phyloP scores from a whole-genome alignment of 345 rosid species.

The Populus nigra region DNA sequence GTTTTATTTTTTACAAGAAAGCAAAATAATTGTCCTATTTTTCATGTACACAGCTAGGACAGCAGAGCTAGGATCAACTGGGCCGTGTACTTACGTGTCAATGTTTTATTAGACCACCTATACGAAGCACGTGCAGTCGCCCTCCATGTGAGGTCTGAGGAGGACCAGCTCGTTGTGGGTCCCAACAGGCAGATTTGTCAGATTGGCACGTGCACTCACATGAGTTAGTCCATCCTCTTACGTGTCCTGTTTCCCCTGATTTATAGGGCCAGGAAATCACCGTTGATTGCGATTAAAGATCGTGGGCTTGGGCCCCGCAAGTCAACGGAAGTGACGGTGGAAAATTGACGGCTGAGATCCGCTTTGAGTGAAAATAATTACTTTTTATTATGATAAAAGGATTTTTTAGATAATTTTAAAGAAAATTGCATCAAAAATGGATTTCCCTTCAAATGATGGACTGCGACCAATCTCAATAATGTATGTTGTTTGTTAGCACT shows the following conservation, averaged over 20 bases:
- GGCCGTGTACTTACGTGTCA: slow-evolving; percentile 21
- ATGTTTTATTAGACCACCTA: slow-evolving; percentile 4
- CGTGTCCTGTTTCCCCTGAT: slow-evolving; percentile 26
- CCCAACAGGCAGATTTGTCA: slow-evolving; percentile 27
- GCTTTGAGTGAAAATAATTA: background rate
- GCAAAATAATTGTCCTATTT: background rate
- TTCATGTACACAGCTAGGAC: background rate
- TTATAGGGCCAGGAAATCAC: slow-evolving; percentile 25
- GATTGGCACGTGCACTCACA: slow-evolving; percentile 66
- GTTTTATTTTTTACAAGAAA: background rate
- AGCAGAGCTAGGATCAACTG: slow-evolving; percentile 22
- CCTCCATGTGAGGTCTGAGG: background rate
- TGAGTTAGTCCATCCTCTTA: slow-evolving; percentile 25
- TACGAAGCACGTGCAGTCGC: slow-evolving; percentile 26
- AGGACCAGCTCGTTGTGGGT: slow-evolving; percentile 51
- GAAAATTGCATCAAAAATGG: too few species aligned
- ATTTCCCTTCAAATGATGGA: too few species aligned
- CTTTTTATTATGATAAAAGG: too few species aligned
- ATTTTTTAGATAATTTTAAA: too few species aligned
- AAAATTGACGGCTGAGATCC: slow-evolving; percentile 39
- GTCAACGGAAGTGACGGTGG: slow-evolving; percentile 18
- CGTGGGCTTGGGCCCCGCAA: background rate
- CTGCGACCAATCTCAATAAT: too few species aligned
- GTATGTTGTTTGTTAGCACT: too few species aligned
- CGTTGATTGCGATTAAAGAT: slow-evolving; percentile 27